Conservation (phyloP, 164 flowering plant genomes). For the Dillenia turbinata region DNA sequence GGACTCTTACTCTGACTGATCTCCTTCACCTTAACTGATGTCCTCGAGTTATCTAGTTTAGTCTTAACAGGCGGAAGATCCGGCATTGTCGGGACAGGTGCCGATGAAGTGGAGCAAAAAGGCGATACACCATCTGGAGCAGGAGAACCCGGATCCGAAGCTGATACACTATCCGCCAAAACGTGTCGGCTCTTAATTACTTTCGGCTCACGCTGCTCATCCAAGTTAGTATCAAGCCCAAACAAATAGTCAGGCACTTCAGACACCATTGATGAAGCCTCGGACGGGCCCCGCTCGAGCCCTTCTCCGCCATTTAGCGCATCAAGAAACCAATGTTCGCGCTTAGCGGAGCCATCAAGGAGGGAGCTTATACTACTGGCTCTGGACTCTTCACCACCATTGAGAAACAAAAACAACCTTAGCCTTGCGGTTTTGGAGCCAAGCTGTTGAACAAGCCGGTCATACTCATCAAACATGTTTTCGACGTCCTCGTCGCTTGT, state of each 20-base stretch:
- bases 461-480: slow-evolving; percentile 95
- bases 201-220: slow-evolving; percentile 45
- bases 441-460: slow-evolving; percentile 48
- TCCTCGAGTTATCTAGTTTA: slow-evolving; percentile 30
- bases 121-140: slow-evolving; percentile 44
- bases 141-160: slow-evolving; percentile 84
- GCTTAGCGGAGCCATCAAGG: slow-evolving; percentile 59
- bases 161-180: slow-evolving; percentile 35
- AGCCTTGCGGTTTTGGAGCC: slow-evolving; percentile 61
- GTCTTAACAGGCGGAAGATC: slow-evolving; percentile 69
- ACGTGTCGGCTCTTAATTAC: slow-evolving; percentile 15
- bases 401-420: slow-evolving; percentile 64
- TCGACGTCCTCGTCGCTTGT: slow-evolving; percentile 86
- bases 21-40: slow-evolving; percentile 12
- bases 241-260: slow-evolving; percentile 91
- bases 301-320: slow-evolving; percentile 61
- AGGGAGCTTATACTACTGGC: slow-evolving; percentile 56
- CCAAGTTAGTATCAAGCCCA: slow-evolving; percentile 59
- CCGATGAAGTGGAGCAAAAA: slow-evolving; percentile 45
- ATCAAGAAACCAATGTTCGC: slow-evolving; percentile 82
- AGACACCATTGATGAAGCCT: slow-evolving; percentile 74
- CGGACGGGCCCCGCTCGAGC: slow-evolving; percentile 76
- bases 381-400: slow-evolving; percentile 27
- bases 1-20: slow-evolving; percentile 10
- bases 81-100: slow-evolving; percentile 33